Base-by-base conservation (phyloP, 1,139 yeast genomes). In the Magnusiomyces paraingens region DNA sequence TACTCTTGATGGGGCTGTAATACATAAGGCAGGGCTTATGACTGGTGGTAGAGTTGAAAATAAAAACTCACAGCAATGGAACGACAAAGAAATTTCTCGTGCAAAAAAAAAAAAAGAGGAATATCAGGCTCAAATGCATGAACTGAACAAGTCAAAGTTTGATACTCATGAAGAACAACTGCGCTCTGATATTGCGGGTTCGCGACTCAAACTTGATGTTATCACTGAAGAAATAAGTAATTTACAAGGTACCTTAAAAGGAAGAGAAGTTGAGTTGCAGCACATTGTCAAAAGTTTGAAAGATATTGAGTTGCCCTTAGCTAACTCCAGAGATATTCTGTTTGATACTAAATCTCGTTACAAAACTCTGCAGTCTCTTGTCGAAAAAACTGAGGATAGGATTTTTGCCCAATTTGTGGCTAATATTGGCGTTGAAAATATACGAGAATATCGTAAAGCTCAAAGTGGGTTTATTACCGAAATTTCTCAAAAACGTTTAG, bases 1-100 rank as follows among this genome's bases (percentile, higher is more conserved):
- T 1, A 81, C 96, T 0, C 64, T 88, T 10, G 90, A 89, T 51
- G 99, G 99, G 0, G 81, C 95, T 0, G 75, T 90, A 38, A 86
- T 93, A 54, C 93, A 89, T 65, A 82, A 81, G 63, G 84, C 93
- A 11, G 96, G 96, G 8, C 74, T 90, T 49, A 88, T 93, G 95
- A 86, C 98, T 14, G 98, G 97, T 70, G 98, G 98, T 60, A 61
- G 64, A 8, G 59, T 65, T n/a, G 66, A 66, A 18, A 76, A 69
- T 60, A 64, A 59, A 62, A 68, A 55, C 70, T 53, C 62, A 8
- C 57, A 71, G 56, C 77, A 80, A 60, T 89, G 96, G 96, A 90
- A 84, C 64, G 88, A 85, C 63, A 78, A 80, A 52, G 90, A 86
- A 61, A 80, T 82, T 62, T 79, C 79, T 53, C 73, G 76, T 32